Conservation (phyloP, 73 alveolate species). For the Diophrys sp. region DNA sequence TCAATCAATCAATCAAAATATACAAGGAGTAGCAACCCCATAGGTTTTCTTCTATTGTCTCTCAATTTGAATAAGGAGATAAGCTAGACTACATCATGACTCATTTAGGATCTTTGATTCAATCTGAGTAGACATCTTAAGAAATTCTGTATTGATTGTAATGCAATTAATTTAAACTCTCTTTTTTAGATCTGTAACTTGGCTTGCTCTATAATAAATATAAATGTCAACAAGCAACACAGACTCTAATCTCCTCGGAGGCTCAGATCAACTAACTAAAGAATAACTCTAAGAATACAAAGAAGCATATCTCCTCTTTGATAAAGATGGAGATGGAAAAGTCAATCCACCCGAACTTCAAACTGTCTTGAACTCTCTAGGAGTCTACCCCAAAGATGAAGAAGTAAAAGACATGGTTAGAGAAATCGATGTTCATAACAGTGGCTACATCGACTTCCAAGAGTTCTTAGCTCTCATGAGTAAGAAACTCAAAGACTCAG, state of each 20-base stretch:
- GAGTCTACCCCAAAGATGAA: slow-evolving; percentile 76
- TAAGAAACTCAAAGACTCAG: slow-evolving; percentile 90
- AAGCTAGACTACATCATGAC: no score
- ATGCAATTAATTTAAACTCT: no score
- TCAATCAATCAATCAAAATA: no score
- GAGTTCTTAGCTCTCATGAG: slow-evolving; percentile 68
- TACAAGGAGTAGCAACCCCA: no score
- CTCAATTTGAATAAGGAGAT: no score
- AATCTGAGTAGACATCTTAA: no score
- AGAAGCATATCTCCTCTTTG: slow-evolving; percentile 85
- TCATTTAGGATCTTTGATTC: no score
- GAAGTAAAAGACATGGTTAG: slow-evolving; percentile 75
- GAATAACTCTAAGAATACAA: slow-evolving; percentile 68
- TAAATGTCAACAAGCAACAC: no score
- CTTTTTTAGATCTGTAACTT: background rate
- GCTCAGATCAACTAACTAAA: slow-evolving; percentile 44
- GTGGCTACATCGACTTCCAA: slow-evolving; percentile 70
- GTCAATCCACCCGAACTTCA: slow-evolving; percentile 79
- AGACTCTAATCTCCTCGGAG: no score
- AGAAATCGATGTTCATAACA: slow-evolving; percentile 76
- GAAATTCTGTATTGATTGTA: no score
- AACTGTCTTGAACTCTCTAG: slow-evolving; percentile 75
- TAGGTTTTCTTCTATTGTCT: no score
- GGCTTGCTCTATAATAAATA: slow-evolving; percentile 1
- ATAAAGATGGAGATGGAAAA: slow-evolving; percentile 88